Conservation (phyloP, 2,329 filamentous ascomycete genomes). For the Exophiala sp. region DNA sequence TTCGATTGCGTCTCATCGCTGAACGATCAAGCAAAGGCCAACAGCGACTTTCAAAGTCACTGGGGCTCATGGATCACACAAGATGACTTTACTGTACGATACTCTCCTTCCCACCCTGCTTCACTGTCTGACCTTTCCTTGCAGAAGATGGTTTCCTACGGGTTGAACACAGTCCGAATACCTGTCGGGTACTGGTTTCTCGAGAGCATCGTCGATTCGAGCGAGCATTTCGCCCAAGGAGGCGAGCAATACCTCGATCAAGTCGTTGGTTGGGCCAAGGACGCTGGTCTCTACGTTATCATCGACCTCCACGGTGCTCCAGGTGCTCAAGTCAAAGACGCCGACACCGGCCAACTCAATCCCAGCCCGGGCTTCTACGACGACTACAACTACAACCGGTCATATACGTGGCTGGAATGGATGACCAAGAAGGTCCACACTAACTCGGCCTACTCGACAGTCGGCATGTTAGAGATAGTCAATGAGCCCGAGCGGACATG, state of each 20-base stretch:
- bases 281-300: slow-evolving; percentile 52
- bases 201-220: slow-evolving; percentile 46
- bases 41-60: slow-evolving; percentile 49
- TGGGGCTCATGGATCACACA: slow-evolving; percentile 52
- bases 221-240: slow-evolving; percentile 52
- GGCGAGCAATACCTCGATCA: slow-evolving; percentile 47
- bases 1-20: slow-evolving; percentile 53
- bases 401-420: slow-evolving; percentile 54
- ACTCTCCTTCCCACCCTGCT: neutral
- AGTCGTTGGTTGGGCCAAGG: slow-evolving; percentile 48
- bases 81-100: slow-evolving; percentile 41
- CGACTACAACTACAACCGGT: slow-evolving; percentile 55
- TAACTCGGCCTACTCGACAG: slow-evolving; percentile 49
- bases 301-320: slow-evolving; percentile 53
- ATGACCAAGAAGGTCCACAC: slow-evolving; percentile 53
- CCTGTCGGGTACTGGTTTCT: slow-evolving; percentile 57
- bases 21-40: slow-evolving; percentile 44
- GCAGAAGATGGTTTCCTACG: slow-evolving; percentile 45
- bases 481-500: slow-evolving; percentile 55
- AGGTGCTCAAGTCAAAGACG: slow-evolving; percentile 47
- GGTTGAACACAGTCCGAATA: slow-evolving; percentile 54
- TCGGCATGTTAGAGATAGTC: slow-evolving; percentile 58
- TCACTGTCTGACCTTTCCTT: neutral
- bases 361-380: slow-evolving; percentile 52
- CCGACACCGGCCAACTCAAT: slow-evolving; percentile 46